A percentile compares a stretch with the other conserved stretches of the same genome.
These are phyloP conservation scores for Geotrichum bryndzae DNA, from an alignment of 1,139 yeast genomes.

Conservation along the genomic window DNA sequence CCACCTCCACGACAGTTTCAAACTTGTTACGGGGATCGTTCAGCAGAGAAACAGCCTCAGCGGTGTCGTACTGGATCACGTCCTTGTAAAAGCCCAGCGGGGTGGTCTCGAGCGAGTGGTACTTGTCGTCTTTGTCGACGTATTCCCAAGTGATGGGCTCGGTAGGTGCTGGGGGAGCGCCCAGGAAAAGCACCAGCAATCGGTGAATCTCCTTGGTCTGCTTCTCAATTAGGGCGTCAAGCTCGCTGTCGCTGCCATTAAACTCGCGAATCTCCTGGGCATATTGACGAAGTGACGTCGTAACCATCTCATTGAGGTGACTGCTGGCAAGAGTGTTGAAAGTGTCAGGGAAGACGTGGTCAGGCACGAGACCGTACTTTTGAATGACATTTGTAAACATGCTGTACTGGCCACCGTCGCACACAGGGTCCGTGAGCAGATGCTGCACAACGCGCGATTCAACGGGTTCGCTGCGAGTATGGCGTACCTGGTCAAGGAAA, in stretches of 20 bases:
- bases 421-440: slow-evolving; percentile 55
- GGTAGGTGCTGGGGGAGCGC: slow-evolving; percentile 68
- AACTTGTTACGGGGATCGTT: slow-evolving; percentile 75
- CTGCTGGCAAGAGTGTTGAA: slow-evolving; percentile 56
- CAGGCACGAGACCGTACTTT: slow-evolving; percentile 76
- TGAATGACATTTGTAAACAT: slow-evolving; percentile 69
- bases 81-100: slow-evolving; percentile 58
- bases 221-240: slow-evolving; percentile 39
- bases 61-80: slow-evolving; percentile 48
- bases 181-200: slow-evolving; percentile 59
- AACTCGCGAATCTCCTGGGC: slow-evolving; percentile 60
- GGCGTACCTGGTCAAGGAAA: slow-evolving; percentile 67
- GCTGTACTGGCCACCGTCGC: slow-evolving; percentile 84
- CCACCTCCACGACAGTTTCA: slow-evolving; percentile 59
- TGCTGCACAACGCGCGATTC: slow-evolving; percentile 64
- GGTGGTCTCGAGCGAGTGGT: slow-evolving; percentile 47
- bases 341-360: slow-evolving; percentile 63
- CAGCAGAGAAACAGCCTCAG: slow-evolving; percentile 57
- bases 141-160: slow-evolving; percentile 69
- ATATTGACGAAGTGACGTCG: slow-evolving; percentile 66
- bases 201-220: slow-evolving; percentile 60
- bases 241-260: slow-evolving; percentile 31
- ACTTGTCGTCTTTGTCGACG: slow-evolving; percentile 64
- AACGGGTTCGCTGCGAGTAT: slow-evolving; percentile 50
- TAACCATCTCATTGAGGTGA: slow-evolving; percentile 54